phyloP scores from a whole-genome alignment of 495 filamentous ascomycete species.

The Aspergillus avenaceus region DNA sequence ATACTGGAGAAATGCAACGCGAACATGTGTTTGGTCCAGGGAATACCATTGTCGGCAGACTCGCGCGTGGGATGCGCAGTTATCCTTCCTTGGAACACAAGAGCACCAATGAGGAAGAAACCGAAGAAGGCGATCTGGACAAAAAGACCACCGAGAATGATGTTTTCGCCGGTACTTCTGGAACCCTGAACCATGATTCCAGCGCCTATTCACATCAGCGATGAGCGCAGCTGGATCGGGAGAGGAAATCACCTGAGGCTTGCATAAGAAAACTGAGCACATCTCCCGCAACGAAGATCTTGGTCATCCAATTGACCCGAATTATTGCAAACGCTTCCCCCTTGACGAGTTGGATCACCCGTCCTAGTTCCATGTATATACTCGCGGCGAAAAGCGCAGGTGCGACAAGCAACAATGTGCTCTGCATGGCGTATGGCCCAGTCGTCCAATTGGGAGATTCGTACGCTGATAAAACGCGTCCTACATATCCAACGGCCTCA shows the following conservation, averaged over 20 bases:
- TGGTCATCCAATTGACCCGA: slow-evolving; percentile 42
- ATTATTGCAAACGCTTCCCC: slow-evolving; percentile 37
- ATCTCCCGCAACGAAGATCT: slow-evolving; percentile 34
- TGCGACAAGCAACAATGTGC: slow-evolving; percentile 41
- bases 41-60: slow-evolving; percentile 13
- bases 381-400: slow-evolving; percentile 51
- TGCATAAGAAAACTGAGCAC: slow-evolving; percentile 39
- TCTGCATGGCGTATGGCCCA: slow-evolving; percentile 45
- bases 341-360: slow-evolving; percentile 39
- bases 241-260: slow-evolving; percentile 18
- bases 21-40: slow-evolving; percentile 50
- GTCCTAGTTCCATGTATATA: slow-evolving; percentile 54
- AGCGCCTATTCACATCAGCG: slow-evolving; percentile 15
- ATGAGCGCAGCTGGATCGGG: neutral
- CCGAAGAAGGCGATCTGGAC: slow-evolving; percentile 52
- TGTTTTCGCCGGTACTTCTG: slow-evolving; percentile 16
- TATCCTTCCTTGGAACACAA: slow-evolving; percentile 38
- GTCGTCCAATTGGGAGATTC: slow-evolving; percentile 23
- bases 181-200: slow-evolving; percentile 24
- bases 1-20: slow-evolving; percentile 48
- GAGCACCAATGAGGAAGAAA: slow-evolving; percentile 43
- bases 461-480: slow-evolving; percentile 25
- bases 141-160: slow-evolving; percentile 43
- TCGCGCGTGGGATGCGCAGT: slow-evolving; percentile 14
- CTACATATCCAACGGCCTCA: slow-evolving; percentile 37